phyloP scores from a whole-genome alignment of 192 early-diverging fungal genomes.

The Umbelopsis sp. region DNA sequence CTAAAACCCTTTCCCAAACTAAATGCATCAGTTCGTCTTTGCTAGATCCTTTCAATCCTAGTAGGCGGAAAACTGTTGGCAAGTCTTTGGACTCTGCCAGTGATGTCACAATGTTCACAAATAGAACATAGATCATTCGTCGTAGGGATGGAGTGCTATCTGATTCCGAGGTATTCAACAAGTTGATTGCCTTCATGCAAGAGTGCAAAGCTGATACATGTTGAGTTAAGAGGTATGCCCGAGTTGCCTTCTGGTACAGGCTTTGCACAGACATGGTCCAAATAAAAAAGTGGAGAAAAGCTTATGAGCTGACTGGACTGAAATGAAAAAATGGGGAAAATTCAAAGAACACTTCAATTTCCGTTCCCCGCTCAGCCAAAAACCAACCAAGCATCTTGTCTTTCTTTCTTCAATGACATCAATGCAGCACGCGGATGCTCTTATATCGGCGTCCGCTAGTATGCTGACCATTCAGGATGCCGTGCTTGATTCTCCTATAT shows the following conservation, averaged over 20 bases:
- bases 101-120: conserved; percentile 26
- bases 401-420: not conserved
- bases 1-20: conserved; percentile 15
- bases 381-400: not conserved
- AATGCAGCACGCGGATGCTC: conserved; percentile 1
- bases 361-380: not conserved
- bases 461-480: conserved; percentile 54
- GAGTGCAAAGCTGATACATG: conserved; percentile 28
- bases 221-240: conserved; percentile 33
- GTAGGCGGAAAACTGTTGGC: not conserved
- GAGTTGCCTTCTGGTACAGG: conserved; percentile 35
- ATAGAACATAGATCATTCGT: conserved; percentile 28
- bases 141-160: not conserved
- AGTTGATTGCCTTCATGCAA: conserved; percentile 29
- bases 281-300: not conserved
- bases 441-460: conserved; percentile 32
- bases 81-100: not conserved
- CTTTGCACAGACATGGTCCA: conserved; percentile 9
- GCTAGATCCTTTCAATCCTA: not conserved
- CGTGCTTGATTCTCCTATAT: conserved; percentile 55
- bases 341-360: conserved; percentile 1
- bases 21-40: not conserved
- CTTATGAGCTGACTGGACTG: not conserved
- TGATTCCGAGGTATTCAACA: not conserved
- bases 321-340: conserved; percentile 1